phyloP scores from a whole-genome alignment of 306 rosid genomes.

The Vigna radiata region DNA sequence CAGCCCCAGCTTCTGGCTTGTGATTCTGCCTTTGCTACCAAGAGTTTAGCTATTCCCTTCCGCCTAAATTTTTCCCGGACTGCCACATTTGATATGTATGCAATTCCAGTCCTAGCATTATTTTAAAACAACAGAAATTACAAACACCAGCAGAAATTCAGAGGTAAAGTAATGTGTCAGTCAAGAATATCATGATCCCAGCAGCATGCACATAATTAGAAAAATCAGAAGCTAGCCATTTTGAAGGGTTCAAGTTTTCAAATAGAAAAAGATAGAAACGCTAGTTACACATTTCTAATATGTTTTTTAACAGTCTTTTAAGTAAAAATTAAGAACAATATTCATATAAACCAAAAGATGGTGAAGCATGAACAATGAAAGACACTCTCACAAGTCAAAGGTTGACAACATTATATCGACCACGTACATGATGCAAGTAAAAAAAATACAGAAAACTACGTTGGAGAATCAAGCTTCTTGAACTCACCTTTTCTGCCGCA shows the following conservation, averaged over 20 bases:
- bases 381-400: conserved; percentile 2
- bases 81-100: conserved; percentile 96
- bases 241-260: conserved; percentile 30
- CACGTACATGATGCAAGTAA: conserved; percentile 15
- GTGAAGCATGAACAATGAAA: not conserved
- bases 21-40: conserved; percentile 84
- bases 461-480: conserved; percentile 19
- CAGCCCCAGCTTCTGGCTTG: conserved; percentile 94
- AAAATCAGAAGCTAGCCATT: not conserved
- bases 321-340: not conserved
- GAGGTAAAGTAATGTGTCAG: conserved; percentile 14
- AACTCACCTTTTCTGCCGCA: conserved; percentile 82
- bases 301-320: too few species aligned
- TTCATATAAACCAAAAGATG: not conserved
- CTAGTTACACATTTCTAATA: too few species aligned
- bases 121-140: not conserved
- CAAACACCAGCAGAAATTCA: conserved; percentile 20
- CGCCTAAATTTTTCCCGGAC: conserved; percentile 82
- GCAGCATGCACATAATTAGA: not conserved
- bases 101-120: conserved; percentile 84
- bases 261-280: too few species aligned
- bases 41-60: conserved; percentile 84
- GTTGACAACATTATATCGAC: conserved; percentile 20
- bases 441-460: conserved; percentile 21
- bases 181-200: conserved; percentile 2